These are phyloP conservation scores for Pythium vanterpoolii DNA, from an alignment of 352 stramenopile genomes.

Conservation along the genomic window DNA sequence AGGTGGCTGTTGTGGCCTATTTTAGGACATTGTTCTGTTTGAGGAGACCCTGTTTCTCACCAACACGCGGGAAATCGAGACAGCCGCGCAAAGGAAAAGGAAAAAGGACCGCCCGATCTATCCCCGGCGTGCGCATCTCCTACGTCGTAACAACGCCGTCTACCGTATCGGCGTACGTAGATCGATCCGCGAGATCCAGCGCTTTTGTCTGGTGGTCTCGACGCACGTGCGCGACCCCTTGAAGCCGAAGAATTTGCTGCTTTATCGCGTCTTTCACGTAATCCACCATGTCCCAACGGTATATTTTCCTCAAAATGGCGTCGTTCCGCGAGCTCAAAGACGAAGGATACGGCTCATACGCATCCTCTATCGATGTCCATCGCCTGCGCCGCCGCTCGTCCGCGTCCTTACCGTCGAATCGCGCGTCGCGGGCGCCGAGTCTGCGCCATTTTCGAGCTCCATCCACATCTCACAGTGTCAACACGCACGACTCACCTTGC, in stretches of 20 bases:
- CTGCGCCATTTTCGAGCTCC: conserved; percentile 9
- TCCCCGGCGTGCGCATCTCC: not conserved
- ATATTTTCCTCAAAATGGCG: conserved; percentile 46
- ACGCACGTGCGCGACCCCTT: not conserved
- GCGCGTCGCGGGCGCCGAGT: conserved; percentile 17
- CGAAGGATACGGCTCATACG: conserved; percentile 22
- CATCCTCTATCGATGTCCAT: not conserved
- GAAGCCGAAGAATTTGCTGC: not conserved
- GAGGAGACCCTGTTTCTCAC: not conserved
- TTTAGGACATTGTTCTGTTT: not conserved
- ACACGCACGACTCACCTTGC: conserved; percentile 14
- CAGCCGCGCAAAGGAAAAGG: too few species aligned
- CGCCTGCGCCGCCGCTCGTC: conserved; percentile 23
- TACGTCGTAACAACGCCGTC: not conserved
- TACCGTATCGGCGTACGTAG: too few species aligned
- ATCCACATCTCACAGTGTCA: not conserved
- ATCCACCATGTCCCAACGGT: conserved; percentile 39
- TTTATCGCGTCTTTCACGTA: not conserved
- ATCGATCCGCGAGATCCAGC: conserved; percentile 1
- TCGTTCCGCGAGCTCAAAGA: conserved; percentile 35
- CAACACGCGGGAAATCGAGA: not conserved
- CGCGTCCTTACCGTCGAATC: conserved; percentile 22
- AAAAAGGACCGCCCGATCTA: not conserved
- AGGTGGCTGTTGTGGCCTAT: not conserved
- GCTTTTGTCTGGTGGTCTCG: conserved; percentile 1